Evolutionary conservation across 2,329 filamentous ascomycete species (phyloP).

Genomic region (Pseudogymnoascus sp.): DNA sequence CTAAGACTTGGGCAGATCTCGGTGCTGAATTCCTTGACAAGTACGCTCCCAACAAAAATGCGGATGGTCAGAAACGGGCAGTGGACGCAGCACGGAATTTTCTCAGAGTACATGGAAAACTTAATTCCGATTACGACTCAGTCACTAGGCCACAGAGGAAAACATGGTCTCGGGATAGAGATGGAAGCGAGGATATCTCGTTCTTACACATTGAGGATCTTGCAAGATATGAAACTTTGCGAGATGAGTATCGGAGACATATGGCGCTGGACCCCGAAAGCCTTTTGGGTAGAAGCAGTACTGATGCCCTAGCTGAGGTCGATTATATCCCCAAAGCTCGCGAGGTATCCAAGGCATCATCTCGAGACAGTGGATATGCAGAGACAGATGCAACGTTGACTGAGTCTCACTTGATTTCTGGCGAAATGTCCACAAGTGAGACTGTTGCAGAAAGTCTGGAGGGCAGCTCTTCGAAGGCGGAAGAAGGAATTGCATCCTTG

Average conservation of each 20-base stretch:
- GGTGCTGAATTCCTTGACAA: not conserved
- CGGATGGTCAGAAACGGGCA: not conserved
- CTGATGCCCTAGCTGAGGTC: not conserved
- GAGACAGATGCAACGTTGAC: not conserved
- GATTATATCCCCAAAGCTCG: not conserved
- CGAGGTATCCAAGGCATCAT: not conserved
- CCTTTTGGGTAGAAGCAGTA: not conserved
- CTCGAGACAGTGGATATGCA: not conserved
- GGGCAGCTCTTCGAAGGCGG: not conserved
- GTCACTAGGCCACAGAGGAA: not conserved
- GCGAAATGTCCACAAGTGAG: not conserved
- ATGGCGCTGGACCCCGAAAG: not conserved
- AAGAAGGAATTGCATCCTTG: not conserved
- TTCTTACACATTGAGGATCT: not conserved
- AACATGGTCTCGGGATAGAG: not conserved
- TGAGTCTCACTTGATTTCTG: not conserved
- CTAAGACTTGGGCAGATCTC: not conserved
- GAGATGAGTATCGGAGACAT: not conserved
- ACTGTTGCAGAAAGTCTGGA: not conserved
- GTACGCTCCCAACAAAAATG: not conserved
- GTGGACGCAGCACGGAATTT: conserved; percentile 9
- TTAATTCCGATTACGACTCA: not conserved
- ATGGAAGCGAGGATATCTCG: not conserved
- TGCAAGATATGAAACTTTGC: conserved; percentile 1
- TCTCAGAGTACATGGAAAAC: conserved; percentile 13